Conservation (phyloP, 2,329 filamentous ascomycete genomes). For the Colletotrichum shisoi region DNA sequence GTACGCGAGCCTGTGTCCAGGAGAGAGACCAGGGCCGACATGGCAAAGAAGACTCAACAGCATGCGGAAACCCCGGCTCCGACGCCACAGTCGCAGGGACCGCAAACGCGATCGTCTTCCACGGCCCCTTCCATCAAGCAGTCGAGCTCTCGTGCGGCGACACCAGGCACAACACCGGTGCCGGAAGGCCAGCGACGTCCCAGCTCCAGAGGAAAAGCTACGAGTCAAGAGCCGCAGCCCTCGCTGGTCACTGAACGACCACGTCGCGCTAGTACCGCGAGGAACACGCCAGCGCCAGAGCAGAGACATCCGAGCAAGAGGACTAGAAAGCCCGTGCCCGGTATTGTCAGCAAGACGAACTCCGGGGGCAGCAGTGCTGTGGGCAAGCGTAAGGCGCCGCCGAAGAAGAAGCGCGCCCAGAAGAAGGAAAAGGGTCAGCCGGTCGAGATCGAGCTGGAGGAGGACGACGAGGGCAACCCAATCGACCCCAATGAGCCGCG, state of each 20-base stretch:
- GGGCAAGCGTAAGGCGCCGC: constrained; percentile 74
- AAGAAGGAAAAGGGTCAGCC: constrained; percentile 58
- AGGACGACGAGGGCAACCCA: constrained; percentile 72
- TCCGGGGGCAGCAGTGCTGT: constrained; percentile 71
- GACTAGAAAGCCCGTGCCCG: constrained; percentile 74
- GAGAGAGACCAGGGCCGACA: constrained; percentile 57
- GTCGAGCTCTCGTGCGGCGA: constrained; percentile 48
- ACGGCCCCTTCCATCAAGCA: constrained; percentile 45
- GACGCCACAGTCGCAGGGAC: constrained; percentile 31
- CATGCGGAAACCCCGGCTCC: constrained; percentile 15
- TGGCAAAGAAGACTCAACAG: constrained; percentile 54
- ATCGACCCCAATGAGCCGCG: constrained; percentile 78
- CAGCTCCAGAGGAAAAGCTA: constrained; percentile 61
- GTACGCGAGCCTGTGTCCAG: constrained; percentile 47
- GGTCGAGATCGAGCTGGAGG: constrained; percentile 60
- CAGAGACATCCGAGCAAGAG: constrained; percentile 59
- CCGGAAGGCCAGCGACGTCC: constrained; percentile 58
- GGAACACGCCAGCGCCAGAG: constrained; percentile 65
- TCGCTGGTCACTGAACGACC: constrained; percentile 62
- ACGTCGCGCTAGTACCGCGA: constrained; percentile 64
- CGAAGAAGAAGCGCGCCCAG: constrained; percentile 66
- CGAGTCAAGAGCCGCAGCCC: constrained; percentile 59
- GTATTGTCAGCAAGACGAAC: constrained; percentile 70
- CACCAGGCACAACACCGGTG: constrained; percentile 50
- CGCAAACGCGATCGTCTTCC: constrained; percentile 39